phyloP scores from a whole-genome alignment of 495 filamentous ascomycete species.

The Beverwykella pulmonaria region DNA sequence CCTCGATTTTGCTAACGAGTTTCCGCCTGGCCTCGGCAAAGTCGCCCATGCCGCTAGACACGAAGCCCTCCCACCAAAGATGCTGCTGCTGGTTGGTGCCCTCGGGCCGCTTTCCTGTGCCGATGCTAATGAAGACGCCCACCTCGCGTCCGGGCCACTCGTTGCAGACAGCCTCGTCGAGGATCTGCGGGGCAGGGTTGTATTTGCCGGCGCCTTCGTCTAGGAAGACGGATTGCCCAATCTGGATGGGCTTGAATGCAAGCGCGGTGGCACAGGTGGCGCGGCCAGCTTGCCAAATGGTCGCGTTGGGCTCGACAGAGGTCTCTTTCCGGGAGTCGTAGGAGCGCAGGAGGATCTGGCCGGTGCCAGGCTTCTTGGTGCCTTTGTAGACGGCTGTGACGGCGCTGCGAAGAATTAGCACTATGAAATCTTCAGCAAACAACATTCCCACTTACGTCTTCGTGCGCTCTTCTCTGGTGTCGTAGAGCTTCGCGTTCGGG shows the following conservation, averaged over 20 bases:
- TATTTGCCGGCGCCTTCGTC: conserved; percentile 92
- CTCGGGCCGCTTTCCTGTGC: conserved; percentile 84
- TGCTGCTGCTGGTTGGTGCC: conserved; percentile 67
- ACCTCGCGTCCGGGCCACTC: conserved; percentile 94
- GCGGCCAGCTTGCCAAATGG: conserved; percentile 92
- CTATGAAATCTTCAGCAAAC: conserved; percentile 11
- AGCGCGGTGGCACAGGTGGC: conserved; percentile 90
- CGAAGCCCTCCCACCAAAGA: conserved; percentile 91
- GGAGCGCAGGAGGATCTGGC: conserved; percentile 77
- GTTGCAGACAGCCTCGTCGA: conserved; percentile 88
- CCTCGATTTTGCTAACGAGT: conserved; percentile 88
- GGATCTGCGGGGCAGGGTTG: conserved; percentile 80
- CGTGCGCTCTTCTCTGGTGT: conserved; percentile 79
- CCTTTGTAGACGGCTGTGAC: conserved; percentile 92
- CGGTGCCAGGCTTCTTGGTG: conserved; percentile 61
- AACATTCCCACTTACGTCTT: conserved; percentile 74
- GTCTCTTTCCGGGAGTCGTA: conserved; percentile 94
- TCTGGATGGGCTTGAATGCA: conserved; percentile 93
- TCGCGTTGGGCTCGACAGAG: conserved; percentile 84
- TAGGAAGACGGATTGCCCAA: conserved; percentile 89
- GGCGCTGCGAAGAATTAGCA: conserved; percentile 59
- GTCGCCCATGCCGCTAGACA: conserved; percentile 69
- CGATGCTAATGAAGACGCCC: conserved; percentile 86
- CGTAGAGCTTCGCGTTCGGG: conserved; percentile 72
- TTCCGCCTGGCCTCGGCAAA: conserved; percentile 86